A percentile compares a stretch with the other conserved stretches of the same genome.
Conservation (phyloP, 2,329 filamentous ascomycete genomes). For the Neonectria sp. region DNA sequence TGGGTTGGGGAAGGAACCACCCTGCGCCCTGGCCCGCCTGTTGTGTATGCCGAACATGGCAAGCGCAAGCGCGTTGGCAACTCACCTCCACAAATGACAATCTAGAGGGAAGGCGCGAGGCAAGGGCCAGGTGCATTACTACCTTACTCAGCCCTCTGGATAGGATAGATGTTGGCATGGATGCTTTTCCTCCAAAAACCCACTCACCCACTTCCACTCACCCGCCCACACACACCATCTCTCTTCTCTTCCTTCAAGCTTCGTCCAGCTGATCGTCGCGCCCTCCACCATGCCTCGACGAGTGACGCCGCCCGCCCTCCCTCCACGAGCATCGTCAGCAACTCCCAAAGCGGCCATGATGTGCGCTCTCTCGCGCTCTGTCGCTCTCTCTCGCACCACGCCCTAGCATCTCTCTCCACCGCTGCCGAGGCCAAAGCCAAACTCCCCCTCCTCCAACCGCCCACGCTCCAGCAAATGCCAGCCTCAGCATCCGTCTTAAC, state of each 20-base stretch:
- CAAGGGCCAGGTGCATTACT: neutral
- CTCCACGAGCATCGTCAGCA: slow-evolving; percentile 13
- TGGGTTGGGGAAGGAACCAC: slow-evolving; percentile 2
- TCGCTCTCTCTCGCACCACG: neutral
- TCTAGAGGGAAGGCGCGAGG: neutral
- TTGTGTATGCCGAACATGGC: neutral
- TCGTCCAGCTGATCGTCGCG: slow-evolving; percentile 39
- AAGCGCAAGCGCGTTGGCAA: neutral
- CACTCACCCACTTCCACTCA: slow-evolving; percentile 7
- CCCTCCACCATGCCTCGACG: slow-evolving; percentile 25
- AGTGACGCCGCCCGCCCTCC: slow-evolving; percentile 23
- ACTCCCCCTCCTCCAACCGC: slow-evolving; percentile 9
- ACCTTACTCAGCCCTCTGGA: slow-evolving; percentile 3
- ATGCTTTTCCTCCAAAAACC: neutral
- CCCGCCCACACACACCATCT: neutral
- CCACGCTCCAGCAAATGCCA: neutral
- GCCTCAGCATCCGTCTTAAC: slow-evolving; percentile 21
- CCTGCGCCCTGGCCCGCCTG: neutral
- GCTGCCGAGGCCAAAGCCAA: slow-evolving; percentile 26
- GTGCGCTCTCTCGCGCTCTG: neutral
- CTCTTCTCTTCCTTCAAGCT: neutral
- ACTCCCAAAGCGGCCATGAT: slow-evolving; percentile 23
- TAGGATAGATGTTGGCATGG: neutral
- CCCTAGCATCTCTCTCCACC: neutral
- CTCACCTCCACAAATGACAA: slow-evolving; percentile 1